Base-by-base conservation (phyloP, 805 yeast genomes). In the Cyberlindnera mycetangii region DNA sequence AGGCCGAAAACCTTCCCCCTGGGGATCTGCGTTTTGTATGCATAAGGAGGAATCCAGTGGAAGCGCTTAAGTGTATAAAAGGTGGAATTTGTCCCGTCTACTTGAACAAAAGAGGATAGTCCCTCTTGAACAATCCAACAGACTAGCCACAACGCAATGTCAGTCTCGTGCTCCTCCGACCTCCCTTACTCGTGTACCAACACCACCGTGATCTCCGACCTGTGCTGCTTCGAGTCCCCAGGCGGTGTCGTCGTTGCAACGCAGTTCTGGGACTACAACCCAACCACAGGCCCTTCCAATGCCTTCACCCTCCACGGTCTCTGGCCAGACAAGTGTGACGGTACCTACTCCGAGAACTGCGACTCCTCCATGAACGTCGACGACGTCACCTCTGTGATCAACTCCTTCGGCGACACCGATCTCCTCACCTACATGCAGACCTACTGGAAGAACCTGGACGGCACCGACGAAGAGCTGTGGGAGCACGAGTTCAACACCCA, bases 271-370 rank as follows among this genome's bases (percentile, higher is more conserved):
- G 95, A 90, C 64, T 85, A 83, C 60, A 66, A 69, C 47, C 90
- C 93, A 1, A 76, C 87, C 1, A 69, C 79, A 37, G 92, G 93
- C 5, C 86, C 87, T 1, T 68, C 74, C 32, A 78, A 85, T 43
- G 66, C 76, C 47, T 88, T 85, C 67, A 88, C 96, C 1, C 65
- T 85, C 27, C 96, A 88, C 61, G 96, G 96, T 0, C 66, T 86
- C 41, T 88, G 96, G 96, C 89, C 90, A 19, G 95, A 88, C 63
- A 76, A 77, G 55, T 89, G 97, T 68, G 82, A 79, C 61, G 97
- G 97, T 1, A 72, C 83, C 2, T 89, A 74, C 66, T 81, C 79
- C 39, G 92, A 85, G 67, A 86, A 79, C 65, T 89, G 97, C 69
- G 82, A 86, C 59, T 59, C 70, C 9, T 64, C 71, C 8, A 67